Conservation (phyloP, 1,139 yeast genomes). For the Saccharomyces uvarum region DNA sequence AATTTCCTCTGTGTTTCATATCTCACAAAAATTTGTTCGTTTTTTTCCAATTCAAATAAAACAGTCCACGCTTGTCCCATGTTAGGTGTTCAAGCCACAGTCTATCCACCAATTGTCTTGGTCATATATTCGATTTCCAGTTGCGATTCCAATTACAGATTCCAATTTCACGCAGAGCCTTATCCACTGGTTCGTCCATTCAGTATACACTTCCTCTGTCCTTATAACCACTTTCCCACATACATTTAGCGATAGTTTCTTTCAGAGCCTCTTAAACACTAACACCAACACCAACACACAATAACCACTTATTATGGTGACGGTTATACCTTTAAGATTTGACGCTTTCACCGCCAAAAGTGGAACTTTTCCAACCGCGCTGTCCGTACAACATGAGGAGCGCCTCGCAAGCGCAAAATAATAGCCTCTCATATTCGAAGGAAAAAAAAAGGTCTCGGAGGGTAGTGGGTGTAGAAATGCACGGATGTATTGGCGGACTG, state of each 20-base stretch:
- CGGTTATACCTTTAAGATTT: not conserved
- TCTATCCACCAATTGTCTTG: not conserved
- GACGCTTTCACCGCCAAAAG: not conserved
- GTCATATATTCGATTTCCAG: not conserved
- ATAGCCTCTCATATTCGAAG: not conserved
- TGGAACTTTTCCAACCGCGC: not conserved
- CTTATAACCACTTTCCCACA: constrained; percentile 7
- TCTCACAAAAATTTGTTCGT: not conserved
- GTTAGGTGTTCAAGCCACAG: not conserved
- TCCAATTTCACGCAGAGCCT: not conserved
- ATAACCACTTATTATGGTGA: not conserved
- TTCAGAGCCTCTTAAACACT: not conserved
- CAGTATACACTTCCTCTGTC: not conserved
- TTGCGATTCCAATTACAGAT: not conserved
- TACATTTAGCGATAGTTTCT: constrained; percentile 17
- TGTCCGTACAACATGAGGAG: not conserved
- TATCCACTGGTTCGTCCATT: not conserved
- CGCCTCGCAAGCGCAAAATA: too few species aligned
- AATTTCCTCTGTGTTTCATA: not conserved
- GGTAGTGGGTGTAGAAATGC: not conserved
- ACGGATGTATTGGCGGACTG: not conserved
- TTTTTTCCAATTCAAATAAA: not conserved
- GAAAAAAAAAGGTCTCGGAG: not conserved
- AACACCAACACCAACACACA: not conserved
- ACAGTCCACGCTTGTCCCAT: not conserved